A percentile compares a stretch with the other conserved stretches of the same genome.
These are phyloP conservation scores for Calonectria henricotiae DNA, from an alignment of 2,329 filamentous ascomycete species.

Conservation along the genomic window DNA sequence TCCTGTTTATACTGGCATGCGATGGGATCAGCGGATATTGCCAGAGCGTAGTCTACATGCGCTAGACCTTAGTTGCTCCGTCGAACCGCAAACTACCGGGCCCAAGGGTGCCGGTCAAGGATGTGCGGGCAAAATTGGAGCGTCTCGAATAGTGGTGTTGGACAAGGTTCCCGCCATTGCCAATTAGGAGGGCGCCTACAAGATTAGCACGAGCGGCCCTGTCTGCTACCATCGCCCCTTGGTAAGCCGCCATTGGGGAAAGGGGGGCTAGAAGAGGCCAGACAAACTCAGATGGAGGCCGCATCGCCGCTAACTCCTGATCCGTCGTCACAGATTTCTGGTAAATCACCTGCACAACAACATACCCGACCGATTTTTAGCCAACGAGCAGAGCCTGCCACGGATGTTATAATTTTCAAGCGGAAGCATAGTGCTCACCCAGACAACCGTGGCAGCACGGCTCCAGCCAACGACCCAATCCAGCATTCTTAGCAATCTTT, in stretches of 20 bases:
- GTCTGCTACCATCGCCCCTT: not conserved
- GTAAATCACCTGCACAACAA: not conserved
- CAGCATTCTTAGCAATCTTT: too few relatives aligned
- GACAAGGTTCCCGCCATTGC: not conserved
- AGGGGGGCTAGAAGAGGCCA: not conserved
- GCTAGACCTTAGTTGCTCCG: not conserved
- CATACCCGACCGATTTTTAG: not conserved
- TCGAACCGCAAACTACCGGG: slow-evolving; percentile 1
- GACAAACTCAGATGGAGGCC: not conserved
- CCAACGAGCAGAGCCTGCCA: too few relatives aligned
- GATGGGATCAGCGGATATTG: not conserved
- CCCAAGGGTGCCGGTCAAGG: not conserved
- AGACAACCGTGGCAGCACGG: too few relatives aligned
- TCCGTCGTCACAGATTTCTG: slow-evolving; percentile 9
- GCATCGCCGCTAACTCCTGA: not conserved
- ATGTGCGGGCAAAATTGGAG: slow-evolving; percentile 6
- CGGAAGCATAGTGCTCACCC: too few relatives aligned
- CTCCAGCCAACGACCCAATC: too few relatives aligned
- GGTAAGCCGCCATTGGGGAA: not conserved
- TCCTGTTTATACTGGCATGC: not conserved
- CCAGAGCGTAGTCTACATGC: not conserved
- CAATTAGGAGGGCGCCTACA: not conserved
- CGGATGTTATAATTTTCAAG: too few relatives aligned
- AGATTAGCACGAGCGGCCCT: not conserved
- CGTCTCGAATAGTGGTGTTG: not conserved